Conservation (phyloP, 768 basidiomycete species). For the Cystobasidium onofrii region DNA sequence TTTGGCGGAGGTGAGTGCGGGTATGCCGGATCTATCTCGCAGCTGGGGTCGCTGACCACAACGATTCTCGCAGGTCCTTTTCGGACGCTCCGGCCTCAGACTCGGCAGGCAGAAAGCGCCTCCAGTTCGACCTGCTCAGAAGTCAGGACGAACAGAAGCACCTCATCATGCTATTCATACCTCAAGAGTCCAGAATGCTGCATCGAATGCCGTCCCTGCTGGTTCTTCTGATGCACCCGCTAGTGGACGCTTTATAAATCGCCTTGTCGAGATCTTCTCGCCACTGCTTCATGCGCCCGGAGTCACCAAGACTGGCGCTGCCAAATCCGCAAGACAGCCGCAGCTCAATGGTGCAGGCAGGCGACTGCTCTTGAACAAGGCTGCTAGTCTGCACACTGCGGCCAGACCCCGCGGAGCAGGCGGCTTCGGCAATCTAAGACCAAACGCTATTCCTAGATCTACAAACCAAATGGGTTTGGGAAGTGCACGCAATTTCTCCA, state of each 20-base stretch:
- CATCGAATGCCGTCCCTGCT: neutral
- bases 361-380: neutral
- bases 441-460: neutral
- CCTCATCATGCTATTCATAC: conserved; percentile 1
- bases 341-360: neutral
- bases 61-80: conserved; percentile 10
- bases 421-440: conserved; percentile 15
- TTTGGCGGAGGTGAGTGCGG: conserved; percentile 15
- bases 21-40: neutral
- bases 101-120: neutral
- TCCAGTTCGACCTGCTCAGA: neutral
- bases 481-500: conserved; percentile 20
- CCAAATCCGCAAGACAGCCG: neutral
- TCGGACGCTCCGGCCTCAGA: conserved; percentile 11
- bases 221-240: neutral
- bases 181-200: neutral
- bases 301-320: neutral
- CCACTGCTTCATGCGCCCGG: conserved; percentile 17
- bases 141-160: neutral
- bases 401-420: neutral
- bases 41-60: neutral
- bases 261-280: conserved; percentile 14
- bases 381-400: conserved; percentile 22
- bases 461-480: conserved; percentile 13
- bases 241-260: conserved; percentile 2